These are phyloP conservation scores for Colletotrichum chlorophyti DNA, from an alignment of 2,329 filamentous ascomycete species.

Conservation along the genomic window DNA sequence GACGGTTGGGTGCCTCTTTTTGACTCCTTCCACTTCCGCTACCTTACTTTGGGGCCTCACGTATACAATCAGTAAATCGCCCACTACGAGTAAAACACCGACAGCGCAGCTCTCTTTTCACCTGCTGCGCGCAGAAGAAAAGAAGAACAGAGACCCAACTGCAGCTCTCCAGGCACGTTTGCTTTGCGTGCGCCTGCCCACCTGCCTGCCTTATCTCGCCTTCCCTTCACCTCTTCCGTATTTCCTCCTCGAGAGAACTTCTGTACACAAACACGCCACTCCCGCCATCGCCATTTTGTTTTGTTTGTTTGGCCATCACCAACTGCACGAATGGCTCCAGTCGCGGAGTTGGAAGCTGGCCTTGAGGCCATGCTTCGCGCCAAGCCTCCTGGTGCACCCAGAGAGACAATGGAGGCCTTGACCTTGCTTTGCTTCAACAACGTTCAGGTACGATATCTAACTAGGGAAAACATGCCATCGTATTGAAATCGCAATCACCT, in stretches of 20 bases:
- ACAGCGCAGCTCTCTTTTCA: background rate
- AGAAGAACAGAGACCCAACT: no score
- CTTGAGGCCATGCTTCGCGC: slow-evolving; percentile 90
- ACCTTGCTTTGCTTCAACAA: slow-evolving; percentile 88
- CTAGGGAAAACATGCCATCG: slow-evolving; percentile 1
- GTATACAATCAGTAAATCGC: slow-evolving; percentile 24
- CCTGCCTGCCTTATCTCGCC: no score
- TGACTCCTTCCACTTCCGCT: slow-evolving; percentile 16
- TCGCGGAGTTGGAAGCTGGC: slow-evolving; percentile 89
- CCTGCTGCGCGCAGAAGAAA: background rate
- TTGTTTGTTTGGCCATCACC: slow-evolving; percentile 5
- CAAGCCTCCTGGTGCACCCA: slow-evolving; percentile 93
- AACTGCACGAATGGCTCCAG: slow-evolving; percentile 73
- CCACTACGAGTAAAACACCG: slow-evolving; percentile 18
- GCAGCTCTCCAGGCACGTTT: background rate
- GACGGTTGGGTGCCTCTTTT: background rate
- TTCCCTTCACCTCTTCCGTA: slow-evolving; percentile 11
- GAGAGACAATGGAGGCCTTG: slow-evolving; percentile 87
- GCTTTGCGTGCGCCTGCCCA: slow-evolving; percentile 5
- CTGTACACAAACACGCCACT: slow-evolving; percentile 2
- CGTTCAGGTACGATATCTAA: slow-evolving; percentile 79
- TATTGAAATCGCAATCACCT: background rate
- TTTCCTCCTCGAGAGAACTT: background rate
- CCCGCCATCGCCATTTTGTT: slow-evolving; percentile 1
- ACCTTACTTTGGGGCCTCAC: slow-evolving; percentile 11